Base-by-base conservation (phyloP, 1,139 yeast species). In the Torulaspora pretoriensis region DNA sequence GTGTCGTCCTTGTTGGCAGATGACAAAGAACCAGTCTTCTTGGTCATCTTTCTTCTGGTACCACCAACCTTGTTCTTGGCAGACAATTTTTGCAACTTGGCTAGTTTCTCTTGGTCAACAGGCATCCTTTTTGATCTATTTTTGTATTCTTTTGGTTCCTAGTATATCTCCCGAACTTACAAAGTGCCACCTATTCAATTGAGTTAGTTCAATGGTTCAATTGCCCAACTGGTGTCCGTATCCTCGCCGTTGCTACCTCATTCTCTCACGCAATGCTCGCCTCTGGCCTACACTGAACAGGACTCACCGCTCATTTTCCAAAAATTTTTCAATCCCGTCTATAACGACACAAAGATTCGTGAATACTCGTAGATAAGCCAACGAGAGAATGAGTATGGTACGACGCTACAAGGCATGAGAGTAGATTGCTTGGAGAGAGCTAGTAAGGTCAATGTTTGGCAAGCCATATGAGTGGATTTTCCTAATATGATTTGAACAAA, bases 21-120 rank as follows among this genome's bases (percentile, higher is more conserved):
- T 37, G 54, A 51, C 43, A 50, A 38, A 46, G 63, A 47, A 36
- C 55, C 56, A 35, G 53, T 48, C 76, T 81, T 81, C 74, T 78
- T 84, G 70, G 83, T 80, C 68, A 70, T 63, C 74, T 78, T 84
- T 67, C 81, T 83, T 82, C 96, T 87, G 73, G 81, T 80, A 73
- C 95, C 96, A 71, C 90, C 94, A 62, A 84, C 84, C 71, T 82
- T 84, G 78, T 80, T 81, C 69, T 74, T 70, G 65, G 82, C 76
- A 55, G 82, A 71, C 54, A 79, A 72, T 69, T 83, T 82, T 73
- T 83, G 89, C 70, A 84, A 77, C 72, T 83, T 83, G 63, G 90
- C 92, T 75, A 84, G 76, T 72, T 84, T 84, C 72, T 81, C 92
- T 74, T 85, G 90, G 69, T 84, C 92, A 69, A 84, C 77, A 70